Evolutionary conservation across 768 basidiomycete species (phyloP).

Genomic region (Rhizopogon roseolus): DNA sequence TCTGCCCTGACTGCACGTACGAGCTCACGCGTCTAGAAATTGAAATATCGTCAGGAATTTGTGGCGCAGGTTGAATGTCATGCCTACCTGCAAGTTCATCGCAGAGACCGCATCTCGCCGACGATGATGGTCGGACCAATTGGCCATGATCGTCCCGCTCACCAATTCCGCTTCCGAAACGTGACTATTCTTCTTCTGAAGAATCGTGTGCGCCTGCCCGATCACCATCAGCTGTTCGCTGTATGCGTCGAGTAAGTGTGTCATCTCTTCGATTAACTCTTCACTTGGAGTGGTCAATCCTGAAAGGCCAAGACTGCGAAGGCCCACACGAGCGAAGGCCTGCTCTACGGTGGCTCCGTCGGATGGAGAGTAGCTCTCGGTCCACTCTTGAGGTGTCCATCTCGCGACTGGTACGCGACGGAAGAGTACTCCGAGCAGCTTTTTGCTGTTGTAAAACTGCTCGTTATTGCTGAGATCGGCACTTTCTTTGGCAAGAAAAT

Average conservation of each 20-base stretch:
- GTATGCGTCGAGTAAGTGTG: slow-evolving; percentile 31
- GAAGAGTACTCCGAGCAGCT: slow-evolving; percentile 40
- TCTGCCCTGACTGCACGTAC: slow-evolving; percentile 31
- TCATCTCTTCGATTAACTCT: slow-evolving; percentile 34
- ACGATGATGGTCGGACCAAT: slow-evolving; percentile 37
- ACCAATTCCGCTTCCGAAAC: slow-evolving; percentile 39
- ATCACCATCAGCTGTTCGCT: slow-evolving; percentile 28
- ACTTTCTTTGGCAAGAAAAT: slow-evolving; percentile 41
- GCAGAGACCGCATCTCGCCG: slow-evolving; percentile 33
- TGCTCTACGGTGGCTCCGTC: slow-evolving; percentile 20
- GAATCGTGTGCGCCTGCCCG: slow-evolving; percentile 30
- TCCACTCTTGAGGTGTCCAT: slow-evolving; percentile 24
- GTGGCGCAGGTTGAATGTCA: neutral
- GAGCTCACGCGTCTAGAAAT: slow-evolving; percentile 33
- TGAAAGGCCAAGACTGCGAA: slow-evolving; percentile 30
- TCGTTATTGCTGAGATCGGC: slow-evolving; percentile 14
- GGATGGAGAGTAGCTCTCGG: slow-evolving; percentile 14
- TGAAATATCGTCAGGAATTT: slow-evolving; percentile 4
- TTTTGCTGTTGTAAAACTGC: slow-evolving; percentile 35
- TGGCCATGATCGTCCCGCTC: slow-evolving; percentile 41
- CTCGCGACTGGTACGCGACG: slow-evolving; percentile 36
- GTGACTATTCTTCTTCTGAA: slow-evolving; percentile 28
- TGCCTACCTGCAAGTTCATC: slow-evolving; percentile 40
- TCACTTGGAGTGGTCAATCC: slow-evolving; percentile 14
- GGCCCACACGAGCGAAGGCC: slow-evolving; percentile 18